Evolutionary conservation across 2,329 filamentous ascomycete genomes (phyloP).

Genomic region (Gnomoniopsis smithogilvyi): DNA sequence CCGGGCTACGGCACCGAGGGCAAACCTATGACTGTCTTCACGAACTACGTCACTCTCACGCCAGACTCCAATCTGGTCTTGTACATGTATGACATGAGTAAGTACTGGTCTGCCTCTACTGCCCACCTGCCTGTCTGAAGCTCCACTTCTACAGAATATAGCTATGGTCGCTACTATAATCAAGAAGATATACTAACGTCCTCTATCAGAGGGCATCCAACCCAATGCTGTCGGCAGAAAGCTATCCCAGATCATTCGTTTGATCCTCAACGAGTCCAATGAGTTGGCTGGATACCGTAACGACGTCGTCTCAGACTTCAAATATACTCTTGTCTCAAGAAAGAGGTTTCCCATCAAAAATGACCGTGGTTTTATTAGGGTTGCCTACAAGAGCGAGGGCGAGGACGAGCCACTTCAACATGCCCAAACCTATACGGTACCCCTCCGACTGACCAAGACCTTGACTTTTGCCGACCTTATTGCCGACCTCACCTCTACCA

Average conservation of each 20-base stretch:
- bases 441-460: conserved; percentile 23
- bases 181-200: not conserved
- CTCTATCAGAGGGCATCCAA: not conserved
- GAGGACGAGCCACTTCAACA: conserved; percentile 25
- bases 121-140: no score
- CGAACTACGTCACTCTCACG: conserved; percentile 24
- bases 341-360: conserved; percentile 19
- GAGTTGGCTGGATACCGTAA: conserved; percentile 15
- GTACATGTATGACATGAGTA: conserved; percentile 21
- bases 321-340: conserved; percentile 28
- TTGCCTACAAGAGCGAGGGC: conserved; percentile 28
- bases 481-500: conserved; percentile 26
- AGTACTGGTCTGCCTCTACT: not conserved
- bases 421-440: conserved; percentile 21
- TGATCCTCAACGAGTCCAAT: conserved; percentile 23
- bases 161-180: no score
- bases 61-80: conserved; percentile 17
- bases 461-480: conserved; percentile 24
- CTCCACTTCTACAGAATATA: no score
- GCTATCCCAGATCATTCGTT: conserved; percentile 19
- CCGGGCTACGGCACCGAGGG: conserved; percentile 23
- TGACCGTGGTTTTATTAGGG: not conserved
- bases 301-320: conserved; percentile 32
- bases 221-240: conserved; percentile 20
- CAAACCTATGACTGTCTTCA: conserved; percentile 20